Base-by-base conservation (phyloP, 352 stramenopile genomes). In the Phytophthora nicotianae region DNA sequence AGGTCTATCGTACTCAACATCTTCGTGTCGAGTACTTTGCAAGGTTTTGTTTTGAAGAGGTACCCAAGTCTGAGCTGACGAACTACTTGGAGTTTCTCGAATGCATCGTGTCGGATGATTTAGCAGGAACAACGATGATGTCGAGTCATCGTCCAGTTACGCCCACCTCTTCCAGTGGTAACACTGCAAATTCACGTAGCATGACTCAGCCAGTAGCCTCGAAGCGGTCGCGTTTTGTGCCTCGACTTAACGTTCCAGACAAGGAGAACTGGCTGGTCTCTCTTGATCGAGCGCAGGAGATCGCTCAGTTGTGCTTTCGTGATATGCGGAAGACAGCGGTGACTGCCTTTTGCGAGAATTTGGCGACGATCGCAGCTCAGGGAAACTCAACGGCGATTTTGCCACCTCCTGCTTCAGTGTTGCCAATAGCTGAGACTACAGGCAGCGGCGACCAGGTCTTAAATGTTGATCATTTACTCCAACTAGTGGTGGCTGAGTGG, bases 31-130 rank as follows among this genome's bases (percentile, higher is more conserved):
- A 95, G 43, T 81, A 79, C 20, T 93, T 95, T 56, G 75, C 83
- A 10, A 70, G 75, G 1, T 95, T 41, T 52, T 86, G 86, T 32
- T 95, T 92, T 46, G 29, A 92, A 64, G 86, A 93, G 51, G 72
- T 79, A 6, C 41, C 69, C 3, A 84, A 77, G 54, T 24, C 63
- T 7, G 75, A 90, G 52, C 60, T 92, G 8, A 58, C 32, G 8
- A 81, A 87, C 51, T 95, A 88, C 46, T 64, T 89, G 38, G 77
- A 90, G 50, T 91, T 90, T 41, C 74, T 95, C 54, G 86, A 93
- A 65, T 89, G 74, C n/a, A 68, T 91, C 33, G 78, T 90, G 13
- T 86, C 65, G 17, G 79, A 88, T 17, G 83, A 89, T 32, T 49
- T 72, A 7, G 61, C 52, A 14, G 58, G 29, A 19, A 58, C 29